These are phyloP conservation scores for Fraxinus velutina DNA, from an alignment of 305 asterid genomes.

Conservation along the genomic window DNA sequence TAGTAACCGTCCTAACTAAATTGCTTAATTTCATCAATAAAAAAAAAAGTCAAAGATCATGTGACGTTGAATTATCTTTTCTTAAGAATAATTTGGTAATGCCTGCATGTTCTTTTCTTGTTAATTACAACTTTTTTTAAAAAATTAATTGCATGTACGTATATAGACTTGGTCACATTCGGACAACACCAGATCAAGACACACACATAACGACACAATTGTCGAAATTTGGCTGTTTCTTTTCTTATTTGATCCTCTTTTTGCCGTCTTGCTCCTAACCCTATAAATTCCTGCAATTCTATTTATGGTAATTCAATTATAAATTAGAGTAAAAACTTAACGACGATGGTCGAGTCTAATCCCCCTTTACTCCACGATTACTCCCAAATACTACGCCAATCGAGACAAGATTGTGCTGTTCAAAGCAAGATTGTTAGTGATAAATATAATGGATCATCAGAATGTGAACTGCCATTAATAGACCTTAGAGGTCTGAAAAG, in stretches of 20 bases:
- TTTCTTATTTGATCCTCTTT: neutral
- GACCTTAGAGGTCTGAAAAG: constrained; percentile 34
- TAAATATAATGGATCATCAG: neutral
- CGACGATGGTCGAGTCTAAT: constrained; percentile 18
- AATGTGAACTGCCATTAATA: constrained; percentile 41
- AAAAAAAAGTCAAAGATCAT: neutral
- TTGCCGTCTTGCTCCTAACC: neutral
- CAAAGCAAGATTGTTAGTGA: neutral
- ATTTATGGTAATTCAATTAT: neutral
- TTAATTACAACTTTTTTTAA: neutral
- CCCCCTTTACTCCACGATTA: constrained; percentile 33
- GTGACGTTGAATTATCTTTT: neutral
- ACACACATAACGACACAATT: constrained; percentile 26
- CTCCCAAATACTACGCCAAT: neutral
- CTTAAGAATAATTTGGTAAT: neutral
- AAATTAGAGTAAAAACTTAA: neutral
- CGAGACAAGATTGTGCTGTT: neutral
- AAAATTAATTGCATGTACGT: neutral
- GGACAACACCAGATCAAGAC: constrained; percentile 1
- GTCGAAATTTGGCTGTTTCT: constrained; percentile 16
- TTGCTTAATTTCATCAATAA: neutral
- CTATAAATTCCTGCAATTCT: constrained; percentile 18
- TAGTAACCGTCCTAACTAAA: constrained; percentile 1
- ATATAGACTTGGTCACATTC: neutral
- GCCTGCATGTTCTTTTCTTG: neutral